A percentile compares a stretch with the other conserved stretches of the same genome.
phyloP scores from a whole-genome alignment of 345 rosid genomes.

The Linum tenue region DNA sequence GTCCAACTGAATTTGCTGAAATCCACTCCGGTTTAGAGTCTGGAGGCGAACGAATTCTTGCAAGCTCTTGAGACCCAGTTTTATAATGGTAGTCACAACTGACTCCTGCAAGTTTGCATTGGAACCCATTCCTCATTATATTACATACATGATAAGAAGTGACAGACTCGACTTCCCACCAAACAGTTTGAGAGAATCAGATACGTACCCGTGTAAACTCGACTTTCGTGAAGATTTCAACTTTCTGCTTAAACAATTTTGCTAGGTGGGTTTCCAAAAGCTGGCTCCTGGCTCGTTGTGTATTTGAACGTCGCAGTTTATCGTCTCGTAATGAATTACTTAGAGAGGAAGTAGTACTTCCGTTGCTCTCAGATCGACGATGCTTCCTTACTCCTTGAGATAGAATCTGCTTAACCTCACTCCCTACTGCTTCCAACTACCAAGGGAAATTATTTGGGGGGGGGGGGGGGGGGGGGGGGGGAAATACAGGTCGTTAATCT shows the following conservation, averaged over 20 bases:
- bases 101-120: slow-evolving; percentile 63
- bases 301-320: slow-evolving; percentile 54
- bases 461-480: slow-evolving; percentile 10
- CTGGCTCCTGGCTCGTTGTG: slow-evolving; percentile 86
- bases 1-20: slow-evolving; percentile 97
- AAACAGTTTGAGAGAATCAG: slow-evolving; percentile 7
- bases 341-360: slow-evolving; percentile 78
- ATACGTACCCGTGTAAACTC: slow-evolving; percentile 78
- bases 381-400: slow-evolving; percentile 80
- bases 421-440: slow-evolving; percentile 62
- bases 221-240: slow-evolving; percentile 91
- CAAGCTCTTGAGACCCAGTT: slow-evolving; percentile 81
- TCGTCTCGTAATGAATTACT: slow-evolving; percentile 81
- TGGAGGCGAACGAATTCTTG: slow-evolving; percentile 91
- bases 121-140: slow-evolving; percentile 6
- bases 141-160: background rate
- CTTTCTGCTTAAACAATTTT: slow-evolving; percentile 94
- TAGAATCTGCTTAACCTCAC: slow-evolving; percentile 78
- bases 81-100: slow-evolving; percentile 56
- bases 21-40: slow-evolving; percentile 90
- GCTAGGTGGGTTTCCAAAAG: slow-evolving; percentile 97
- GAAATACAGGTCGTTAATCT: background rate
- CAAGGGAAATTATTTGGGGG: slow-evolving; percentile 6
- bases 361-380: slow-evolving; percentile 84
- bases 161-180: background rate